phyloP scores from a whole-genome alignment of 768 basidiomycete genomes.

The Lyophyllum semitale region DNA sequence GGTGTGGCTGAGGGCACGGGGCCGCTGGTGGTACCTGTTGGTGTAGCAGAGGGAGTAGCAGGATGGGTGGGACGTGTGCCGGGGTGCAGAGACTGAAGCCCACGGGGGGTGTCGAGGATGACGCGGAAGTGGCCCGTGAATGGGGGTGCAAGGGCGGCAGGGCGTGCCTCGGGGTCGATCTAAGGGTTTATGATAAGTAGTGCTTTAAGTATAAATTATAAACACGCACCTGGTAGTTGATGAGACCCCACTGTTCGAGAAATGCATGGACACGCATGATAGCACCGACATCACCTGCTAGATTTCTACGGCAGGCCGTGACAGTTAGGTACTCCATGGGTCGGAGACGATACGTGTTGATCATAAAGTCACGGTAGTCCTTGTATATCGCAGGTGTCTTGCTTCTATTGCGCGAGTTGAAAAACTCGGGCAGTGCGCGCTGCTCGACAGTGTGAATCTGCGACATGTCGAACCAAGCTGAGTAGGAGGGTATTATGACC shows the following conservation, averaged over 20 bases:
- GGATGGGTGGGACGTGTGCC: constrained; percentile 63
- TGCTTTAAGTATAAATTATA: background rate
- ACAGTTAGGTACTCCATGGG: constrained; percentile 96
- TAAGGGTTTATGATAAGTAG: constrained; percentile 28
- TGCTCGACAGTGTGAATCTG: constrained; percentile 91
- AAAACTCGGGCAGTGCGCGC: constrained; percentile 95
- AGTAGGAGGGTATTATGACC: constrained; percentile 94
- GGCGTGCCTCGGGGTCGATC: constrained; percentile 97
- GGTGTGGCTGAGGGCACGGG: constrained; percentile 46
- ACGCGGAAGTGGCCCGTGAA: constrained; percentile 99
- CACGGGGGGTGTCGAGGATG: constrained; percentile 94
- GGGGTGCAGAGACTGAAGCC: constrained; percentile 90
- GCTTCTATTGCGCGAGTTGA: constrained; percentile 90
- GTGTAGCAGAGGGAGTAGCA: constrained; percentile 26
- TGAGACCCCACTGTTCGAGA: constrained; percentile 97
- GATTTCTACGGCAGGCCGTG: constrained; percentile 92
- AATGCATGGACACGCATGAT: constrained; percentile 99
- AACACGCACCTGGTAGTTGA: constrained; percentile 90
- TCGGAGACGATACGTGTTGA: constrained; percentile 94
- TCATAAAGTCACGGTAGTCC: constrained; percentile 99
- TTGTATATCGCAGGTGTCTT: constrained; percentile 98
- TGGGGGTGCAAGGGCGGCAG: constrained; percentile 91
- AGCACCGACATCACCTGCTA: constrained; percentile 97
- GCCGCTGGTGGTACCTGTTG: constrained; percentile 31
- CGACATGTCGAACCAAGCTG: constrained; percentile 97